These are phyloP conservation scores for Diaporthe citriasiana DNA, from an alignment of 2,329 filamentous ascomycete species.

Conservation along the genomic window DNA sequence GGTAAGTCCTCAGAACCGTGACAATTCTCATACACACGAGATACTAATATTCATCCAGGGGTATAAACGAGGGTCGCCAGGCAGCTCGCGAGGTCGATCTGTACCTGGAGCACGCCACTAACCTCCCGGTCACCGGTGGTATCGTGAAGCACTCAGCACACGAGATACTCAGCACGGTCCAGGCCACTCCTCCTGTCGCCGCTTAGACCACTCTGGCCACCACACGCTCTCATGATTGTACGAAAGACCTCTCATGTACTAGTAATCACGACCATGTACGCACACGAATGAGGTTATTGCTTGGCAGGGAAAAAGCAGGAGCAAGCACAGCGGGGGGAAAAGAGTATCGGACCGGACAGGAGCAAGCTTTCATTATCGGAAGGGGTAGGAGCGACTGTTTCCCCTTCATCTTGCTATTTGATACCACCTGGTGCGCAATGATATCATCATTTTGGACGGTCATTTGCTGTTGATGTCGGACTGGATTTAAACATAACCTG, in stretches of 20 bases:
- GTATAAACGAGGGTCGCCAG: slow-evolving; percentile 97
- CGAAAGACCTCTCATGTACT: slow-evolving; percentile 7
- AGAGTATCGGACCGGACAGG: slow-evolving; percentile 12
- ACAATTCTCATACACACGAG: not conserved
- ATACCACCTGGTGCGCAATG: slow-evolving; percentile 33
- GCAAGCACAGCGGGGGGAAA: slow-evolving; percentile 8
- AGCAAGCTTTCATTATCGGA: slow-evolving; percentile 22
- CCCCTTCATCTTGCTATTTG: slow-evolving; percentile 34
- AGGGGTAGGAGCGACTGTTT: slow-evolving; percentile 20
- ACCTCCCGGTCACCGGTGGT: slow-evolving; percentile 90
- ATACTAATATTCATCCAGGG: slow-evolving; percentile 67
- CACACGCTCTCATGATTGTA: slow-evolving; percentile 30
- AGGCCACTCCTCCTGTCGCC: slow-evolving; percentile 47
- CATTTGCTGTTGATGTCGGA: not conserved
- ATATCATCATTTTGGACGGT: slow-evolving; percentile 11
- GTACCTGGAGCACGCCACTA: slow-evolving; percentile 84
- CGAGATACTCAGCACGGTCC: slow-evolving; percentile 67
- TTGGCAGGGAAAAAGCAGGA: slow-evolving; percentile 26
- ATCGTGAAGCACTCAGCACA: slow-evolving; percentile 88
- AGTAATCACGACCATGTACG: slow-evolving; percentile 32
- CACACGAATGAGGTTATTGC: slow-evolving; percentile 14
- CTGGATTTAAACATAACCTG: not conserved
- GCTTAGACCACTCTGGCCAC: slow-evolving; percentile 42
- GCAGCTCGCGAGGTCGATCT: slow-evolving; percentile 92
- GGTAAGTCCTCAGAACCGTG: slow-evolving; percentile 67